Evolutionary conservation across 139 green algal species (phyloP).

Genomic region (Desmodesmus armatus): DNA sequence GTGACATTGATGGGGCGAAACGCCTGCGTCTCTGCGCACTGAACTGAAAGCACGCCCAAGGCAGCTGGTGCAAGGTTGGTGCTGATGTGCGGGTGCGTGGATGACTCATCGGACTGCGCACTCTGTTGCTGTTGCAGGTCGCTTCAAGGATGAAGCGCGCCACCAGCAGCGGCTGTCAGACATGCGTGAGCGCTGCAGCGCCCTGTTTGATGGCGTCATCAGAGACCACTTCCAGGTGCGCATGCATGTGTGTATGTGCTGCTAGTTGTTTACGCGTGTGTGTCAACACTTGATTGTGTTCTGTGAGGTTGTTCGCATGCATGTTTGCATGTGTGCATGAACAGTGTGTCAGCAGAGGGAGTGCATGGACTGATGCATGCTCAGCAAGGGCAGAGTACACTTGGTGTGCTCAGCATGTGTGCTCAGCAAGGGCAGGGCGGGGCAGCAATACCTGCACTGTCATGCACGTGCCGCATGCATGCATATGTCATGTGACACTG

Average conservation of each 20-base stretch:
- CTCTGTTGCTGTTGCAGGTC: conserved; percentile 20
- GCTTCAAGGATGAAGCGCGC: conserved; percentile 39
- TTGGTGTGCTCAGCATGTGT: no score
- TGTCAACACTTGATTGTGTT: no score
- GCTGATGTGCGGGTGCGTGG: not conserved
- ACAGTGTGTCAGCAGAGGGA: no score
- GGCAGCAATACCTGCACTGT: no score
- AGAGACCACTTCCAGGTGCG: conserved; percentile 3
- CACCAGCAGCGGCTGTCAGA: conserved; percentile 41
- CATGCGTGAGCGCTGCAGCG: conserved; percentile 22
- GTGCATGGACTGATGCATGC: no score
- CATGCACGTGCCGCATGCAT: no score
- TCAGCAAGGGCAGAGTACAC: no score
- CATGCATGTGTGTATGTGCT: not conserved
- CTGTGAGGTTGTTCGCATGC: no score
- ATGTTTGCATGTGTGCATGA: no score
- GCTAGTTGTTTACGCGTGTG: no score
- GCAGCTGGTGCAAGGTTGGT: not conserved
- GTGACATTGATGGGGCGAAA: not conserved
- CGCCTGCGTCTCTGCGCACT: not conserved
- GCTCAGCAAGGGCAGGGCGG: no score
- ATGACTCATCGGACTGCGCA: not conserved
- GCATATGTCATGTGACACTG: not conserved
- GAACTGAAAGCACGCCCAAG: not conserved
- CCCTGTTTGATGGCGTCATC: conserved; percentile 42